Base-by-base conservation (phyloP, 805 yeast species). In the Ogataea trehalophila region DNA sequence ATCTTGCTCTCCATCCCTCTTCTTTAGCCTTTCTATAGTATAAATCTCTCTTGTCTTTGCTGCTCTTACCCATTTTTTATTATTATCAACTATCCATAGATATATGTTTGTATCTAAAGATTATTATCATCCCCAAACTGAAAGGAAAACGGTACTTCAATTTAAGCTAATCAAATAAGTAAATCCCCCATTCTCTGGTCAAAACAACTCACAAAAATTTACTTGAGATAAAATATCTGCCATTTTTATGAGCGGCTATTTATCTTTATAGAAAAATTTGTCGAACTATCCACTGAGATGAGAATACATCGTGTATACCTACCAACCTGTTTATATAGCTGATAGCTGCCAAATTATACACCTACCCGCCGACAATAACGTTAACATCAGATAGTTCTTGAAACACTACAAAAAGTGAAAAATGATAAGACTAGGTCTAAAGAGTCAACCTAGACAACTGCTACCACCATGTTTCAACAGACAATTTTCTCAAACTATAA, bases 1-100 rank as follows among this genome's bases (percentile, higher is more conserved):
- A 90, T 39, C 99, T 74, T 1, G 99, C 99, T 58, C 99, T 75
- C 87, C 95, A 94, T 13, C 99, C 99, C 65, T 91, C 95, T 63
- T 94, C 99, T 62, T 94, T 94, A 48, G 99, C 99, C 63, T 87
- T 83, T 66, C 99, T 73, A 58, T 87, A 88, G 69, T 91, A 92
- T 49, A 91, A 69, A 67, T 91, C 98, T 66, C 98, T 75, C 67
- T 92, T 92, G 64, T 92, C 97, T 62, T 92, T 92, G 68, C 96
- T 87, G 57, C 91, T 82, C 65, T 91, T 91, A 39, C 98, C 98
- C 97, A 92, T 91, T 31, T 31, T 7, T 47, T 33, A 33, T 18
- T 29, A 14, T 34, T 20, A 3, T 26, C 31, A 26, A 13, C 31
- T 26, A 26, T 26, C 9, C 31, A 26, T 26, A 11, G 1, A 26